Evolutionary conservation across 305 asterid genomes (phyloP), one percentile per base, ranked within the genome.

Genomic region (Fraxinus nigra): DNA sequence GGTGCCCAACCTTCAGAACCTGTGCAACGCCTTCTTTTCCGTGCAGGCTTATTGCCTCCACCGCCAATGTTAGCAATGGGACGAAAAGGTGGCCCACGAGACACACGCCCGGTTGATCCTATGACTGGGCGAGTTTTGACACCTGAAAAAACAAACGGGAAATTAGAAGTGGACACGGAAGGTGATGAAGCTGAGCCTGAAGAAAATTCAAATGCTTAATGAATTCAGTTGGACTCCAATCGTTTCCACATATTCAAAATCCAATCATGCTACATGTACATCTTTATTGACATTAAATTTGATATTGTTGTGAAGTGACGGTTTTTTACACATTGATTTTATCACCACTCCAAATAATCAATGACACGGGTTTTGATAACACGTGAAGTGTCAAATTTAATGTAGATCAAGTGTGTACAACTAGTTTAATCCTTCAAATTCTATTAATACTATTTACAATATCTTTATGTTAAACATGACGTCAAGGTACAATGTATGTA

Each of bases 1-100:
- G 98, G 97, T 34, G 98, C 98, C 72, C 97, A 93, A 77, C 95
- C 97, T 72, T 92, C 97, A 0, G 97, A 93, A 2, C 94, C 99
- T 48, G 97, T 95, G 75, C 87, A 93, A 86, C 94, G 91, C 81
- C 90, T 93, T 84, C 95, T 95, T 80, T 92, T 91, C 85, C 90
- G 93, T 67, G 87, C 94, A 76, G 97, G 98, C 61, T 11, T 91
- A 85, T 84, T 94, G 75, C 98, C 95, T n/a, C 97, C 97, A 14
- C 98, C 97, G 0, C 93, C 97, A 28, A 91, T 94, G 97, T n/a
- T 88, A 56, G 97, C 95, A 79, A 90, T 92, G 97, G 93, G 93
- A 81, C 92, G 92, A 34, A 94, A 96, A 88, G 98, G 97, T 20
- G 99, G 99, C 1, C 97, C 92, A 75, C 91, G 95, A 35, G 96